Conservation (phyloP, 2,329 filamentous ascomycete genomes). For the Cladosporium halotolerans region DNA sequence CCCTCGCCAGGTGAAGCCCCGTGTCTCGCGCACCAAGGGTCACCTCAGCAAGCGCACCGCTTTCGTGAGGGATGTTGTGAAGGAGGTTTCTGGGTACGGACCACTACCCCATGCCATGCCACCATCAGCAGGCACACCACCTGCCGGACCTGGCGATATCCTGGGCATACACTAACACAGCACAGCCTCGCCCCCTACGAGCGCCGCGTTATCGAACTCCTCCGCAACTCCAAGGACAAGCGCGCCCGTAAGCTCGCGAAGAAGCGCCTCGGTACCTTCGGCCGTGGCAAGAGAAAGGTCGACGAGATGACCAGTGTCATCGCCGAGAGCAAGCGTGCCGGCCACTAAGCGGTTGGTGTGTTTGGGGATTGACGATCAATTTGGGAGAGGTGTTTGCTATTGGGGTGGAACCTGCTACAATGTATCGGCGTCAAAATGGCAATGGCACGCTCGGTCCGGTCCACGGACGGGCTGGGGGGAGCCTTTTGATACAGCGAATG, state of each 20-base stretch:
- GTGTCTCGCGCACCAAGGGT: conserved; percentile 72
- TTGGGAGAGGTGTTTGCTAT: conserved; percentile 13
- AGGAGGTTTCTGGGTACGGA: conserved; percentile 89
- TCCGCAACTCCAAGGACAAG: conserved; percentile 99
- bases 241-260: conserved; percentile 97
- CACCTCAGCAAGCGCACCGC: conserved; percentile 93
- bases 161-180: conserved; percentile 14
- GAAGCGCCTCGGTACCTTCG: conserved; percentile 99
- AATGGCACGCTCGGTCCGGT: conserved; percentile 4
- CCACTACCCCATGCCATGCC: conserved; percentile 7
- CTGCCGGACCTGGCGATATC: not conserved
- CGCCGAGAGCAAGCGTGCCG: conserved; percentile 81
- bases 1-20: conserved; percentile 43
- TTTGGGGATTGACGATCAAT: conserved; percentile 11
- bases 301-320: conserved; percentile 98
- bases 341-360: conserved; percentile 51
- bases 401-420: conserved; percentile 17
- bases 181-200: conserved; percentile 56
- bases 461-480: conserved; percentile 3
- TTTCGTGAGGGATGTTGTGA: conserved; percentile 95
- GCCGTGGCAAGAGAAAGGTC: conserved; percentile 98
- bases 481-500: conserved; percentile 11
- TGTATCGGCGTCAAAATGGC: conserved; percentile 14
- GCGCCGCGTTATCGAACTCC: conserved; percentile 97
- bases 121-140: not conserved